These are phyloP conservation scores for Alternaria viburni DNA, from an alignment of 2,329 filamentous ascomycete genomes.

Conservation along the genomic window DNA sequence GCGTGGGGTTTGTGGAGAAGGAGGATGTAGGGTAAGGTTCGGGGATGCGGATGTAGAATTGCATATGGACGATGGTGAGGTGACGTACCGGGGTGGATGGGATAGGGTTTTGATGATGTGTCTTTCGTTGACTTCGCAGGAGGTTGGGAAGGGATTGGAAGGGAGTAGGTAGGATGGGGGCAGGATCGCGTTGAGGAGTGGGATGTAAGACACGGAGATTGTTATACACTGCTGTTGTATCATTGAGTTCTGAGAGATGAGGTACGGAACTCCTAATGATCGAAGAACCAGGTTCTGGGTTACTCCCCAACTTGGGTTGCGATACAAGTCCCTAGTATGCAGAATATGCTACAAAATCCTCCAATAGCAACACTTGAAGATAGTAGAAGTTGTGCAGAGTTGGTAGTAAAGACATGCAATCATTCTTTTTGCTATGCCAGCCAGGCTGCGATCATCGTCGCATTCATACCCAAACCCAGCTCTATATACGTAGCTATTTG, in stretches of 20 bases:
- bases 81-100: not conserved
- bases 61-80: not conserved
- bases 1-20: not conserved
- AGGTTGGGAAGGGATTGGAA: not conserved
- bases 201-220: not conserved
- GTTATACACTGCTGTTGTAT: not conserved
- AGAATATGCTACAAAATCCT: no score
- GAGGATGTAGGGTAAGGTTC: not conserved
- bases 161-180: not conserved
- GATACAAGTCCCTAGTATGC: no score
- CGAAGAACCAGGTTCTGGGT: not conserved
- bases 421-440: not conserved
- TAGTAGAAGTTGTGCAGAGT: not conserved
- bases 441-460: not conserved
- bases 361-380: not conserved
- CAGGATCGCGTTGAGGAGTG: not conserved
- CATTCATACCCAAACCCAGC: not conserved
- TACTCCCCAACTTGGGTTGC: not conserved
- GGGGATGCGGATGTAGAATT: not conserved
- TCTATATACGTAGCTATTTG: not conserved
- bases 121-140: not conserved
- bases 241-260: not conserved
- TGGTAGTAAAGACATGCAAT: not conserved
- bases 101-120: not conserved
- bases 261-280: not conserved